phyloP scores from a whole-genome alignment of 2,329 filamentous ascomycete species.

The Fusarium buharicum region DNA sequence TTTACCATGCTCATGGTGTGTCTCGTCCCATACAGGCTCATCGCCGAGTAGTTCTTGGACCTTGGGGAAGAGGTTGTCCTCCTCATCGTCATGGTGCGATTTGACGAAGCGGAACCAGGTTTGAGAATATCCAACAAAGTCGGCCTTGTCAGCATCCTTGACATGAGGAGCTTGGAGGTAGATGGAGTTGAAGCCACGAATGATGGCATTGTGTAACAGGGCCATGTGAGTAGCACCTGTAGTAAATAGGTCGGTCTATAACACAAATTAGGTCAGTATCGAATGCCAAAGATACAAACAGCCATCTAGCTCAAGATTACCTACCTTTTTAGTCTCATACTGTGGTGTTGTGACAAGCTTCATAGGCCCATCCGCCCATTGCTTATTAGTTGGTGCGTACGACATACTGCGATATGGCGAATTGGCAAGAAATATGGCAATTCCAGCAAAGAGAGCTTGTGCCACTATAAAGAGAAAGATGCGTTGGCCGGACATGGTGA shows the following conservation, averaged over 20 bases:
- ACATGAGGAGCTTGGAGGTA: slow-evolving; percentile 68
- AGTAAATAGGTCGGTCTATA: slow-evolving; percentile 67
- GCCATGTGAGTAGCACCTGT: slow-evolving; percentile 70
- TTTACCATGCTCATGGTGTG: slow-evolving; percentile 66
- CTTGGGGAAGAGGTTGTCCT: slow-evolving; percentile 65
- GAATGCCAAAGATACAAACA: neutral
- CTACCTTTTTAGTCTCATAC: slow-evolving; percentile 62
- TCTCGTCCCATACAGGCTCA: slow-evolving; percentile 62
- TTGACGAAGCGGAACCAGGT: slow-evolving; percentile 69
- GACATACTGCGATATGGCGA: slow-evolving; percentile 52
- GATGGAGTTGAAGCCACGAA: slow-evolving; percentile 72
- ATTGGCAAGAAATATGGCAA: slow-evolving; percentile 47
- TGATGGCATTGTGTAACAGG: slow-evolving; percentile 69
- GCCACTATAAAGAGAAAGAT: slow-evolving; percentile 44
- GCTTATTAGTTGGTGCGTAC: slow-evolving; percentile 42
- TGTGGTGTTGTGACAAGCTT: slow-evolving; percentile 65
- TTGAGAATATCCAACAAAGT: slow-evolving; percentile 67
- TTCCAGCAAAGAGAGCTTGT: slow-evolving; percentile 46
- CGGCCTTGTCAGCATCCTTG: slow-evolving; percentile 60
- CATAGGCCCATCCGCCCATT: slow-evolving; percentile 67
- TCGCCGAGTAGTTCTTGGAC: slow-evolving; percentile 63
- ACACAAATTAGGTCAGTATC: slow-evolving; percentile 2
- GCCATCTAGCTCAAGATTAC: neutral
- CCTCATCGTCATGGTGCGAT: slow-evolving; percentile 70
- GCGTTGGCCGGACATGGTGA: slow-evolving; percentile 38